Percentiles rank a stretch among this genome's conserved stretches.
These are phyloP conservation scores for Neurospora discreta DNA, from an alignment of 495 filamentous ascomycete species.

Conservation along the genomic window DNA sequence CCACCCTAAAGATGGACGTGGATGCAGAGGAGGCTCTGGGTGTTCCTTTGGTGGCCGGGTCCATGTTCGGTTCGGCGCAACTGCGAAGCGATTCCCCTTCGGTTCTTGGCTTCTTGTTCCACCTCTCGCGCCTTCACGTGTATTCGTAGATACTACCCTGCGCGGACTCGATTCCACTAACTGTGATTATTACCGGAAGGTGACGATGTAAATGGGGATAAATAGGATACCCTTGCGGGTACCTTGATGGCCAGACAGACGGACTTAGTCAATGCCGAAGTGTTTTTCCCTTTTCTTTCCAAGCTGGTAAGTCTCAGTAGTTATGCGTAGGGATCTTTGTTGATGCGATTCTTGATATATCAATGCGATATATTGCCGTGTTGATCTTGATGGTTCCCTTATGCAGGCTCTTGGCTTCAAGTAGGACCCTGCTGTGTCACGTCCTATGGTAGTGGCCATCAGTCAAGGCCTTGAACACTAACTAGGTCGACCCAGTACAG, in stretches of 20 bases:
- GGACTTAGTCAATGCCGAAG: background rate
- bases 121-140: background rate
- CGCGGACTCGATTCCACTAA: background rate
- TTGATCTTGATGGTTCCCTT: background rate
- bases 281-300: too few species aligned
- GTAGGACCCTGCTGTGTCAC: background rate
- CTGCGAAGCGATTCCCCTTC: background rate
- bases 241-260: background rate
- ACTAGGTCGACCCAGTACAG: background rate
- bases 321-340: background rate
- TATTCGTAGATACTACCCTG: background rate
- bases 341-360: background rate
- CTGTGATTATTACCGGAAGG: background rate
- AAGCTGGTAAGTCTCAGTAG: too few species aligned
- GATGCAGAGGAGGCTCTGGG: background rate
- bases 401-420: background rate
- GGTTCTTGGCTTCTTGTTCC: background rate
- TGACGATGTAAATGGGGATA: background rate
- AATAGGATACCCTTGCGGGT: background rate
- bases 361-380: background rate
- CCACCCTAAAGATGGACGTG: background rate
- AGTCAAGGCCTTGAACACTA: background rate
- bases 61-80: background rate
- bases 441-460: background rate
- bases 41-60: background rate